A percentile compares a stretch with the other conserved stretches of the same genome.
These are phyloP conservation scores for Cupressus sempervirens DNA, from an alignment of 75 land plant species.

Conservation along the genomic window DNA sequence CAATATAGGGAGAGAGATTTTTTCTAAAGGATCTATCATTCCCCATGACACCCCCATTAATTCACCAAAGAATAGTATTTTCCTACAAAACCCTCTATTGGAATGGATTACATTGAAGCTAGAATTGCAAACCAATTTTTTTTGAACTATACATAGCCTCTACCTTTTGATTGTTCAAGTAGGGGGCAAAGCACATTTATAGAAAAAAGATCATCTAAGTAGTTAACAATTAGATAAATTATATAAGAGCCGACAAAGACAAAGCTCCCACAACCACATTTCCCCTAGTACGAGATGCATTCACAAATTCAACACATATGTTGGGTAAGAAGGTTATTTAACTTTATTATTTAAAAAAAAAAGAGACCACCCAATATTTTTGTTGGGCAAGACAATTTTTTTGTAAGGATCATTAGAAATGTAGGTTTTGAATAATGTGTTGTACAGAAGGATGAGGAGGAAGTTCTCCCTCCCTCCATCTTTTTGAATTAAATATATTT, in stretches of 20 bases:
- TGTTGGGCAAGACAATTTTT: background rate
- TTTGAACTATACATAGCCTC: background rate
- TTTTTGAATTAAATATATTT: background rate
- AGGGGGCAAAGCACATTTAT: background rate
- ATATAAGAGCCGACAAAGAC: background rate
- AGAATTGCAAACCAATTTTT: background rate
- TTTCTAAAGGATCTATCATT: conserved; percentile 26
- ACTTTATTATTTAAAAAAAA: background rate
- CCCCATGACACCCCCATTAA: conserved; percentile 17
- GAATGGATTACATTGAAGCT: background rate
- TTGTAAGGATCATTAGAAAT: background rate
- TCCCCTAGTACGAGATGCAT: background rate
- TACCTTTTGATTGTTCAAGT: background rate
- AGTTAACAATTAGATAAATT: background rate
- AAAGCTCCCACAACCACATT: background rate
- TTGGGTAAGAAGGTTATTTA: background rate
- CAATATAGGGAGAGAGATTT: conserved; percentile 17
- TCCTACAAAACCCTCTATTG: background rate
- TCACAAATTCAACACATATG: background rate
- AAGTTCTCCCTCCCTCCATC: background rate
- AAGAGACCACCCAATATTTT: background rate
- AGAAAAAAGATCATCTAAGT: background rate
- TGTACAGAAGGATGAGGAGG: background rate
- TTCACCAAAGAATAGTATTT: background rate
- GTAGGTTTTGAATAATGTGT: background rate